Evolutionary conservation across 148 eudicot species (phyloP), one percentile per base, ranked within the genome.

Genomic region (Rhododendron ovatum): DNA sequence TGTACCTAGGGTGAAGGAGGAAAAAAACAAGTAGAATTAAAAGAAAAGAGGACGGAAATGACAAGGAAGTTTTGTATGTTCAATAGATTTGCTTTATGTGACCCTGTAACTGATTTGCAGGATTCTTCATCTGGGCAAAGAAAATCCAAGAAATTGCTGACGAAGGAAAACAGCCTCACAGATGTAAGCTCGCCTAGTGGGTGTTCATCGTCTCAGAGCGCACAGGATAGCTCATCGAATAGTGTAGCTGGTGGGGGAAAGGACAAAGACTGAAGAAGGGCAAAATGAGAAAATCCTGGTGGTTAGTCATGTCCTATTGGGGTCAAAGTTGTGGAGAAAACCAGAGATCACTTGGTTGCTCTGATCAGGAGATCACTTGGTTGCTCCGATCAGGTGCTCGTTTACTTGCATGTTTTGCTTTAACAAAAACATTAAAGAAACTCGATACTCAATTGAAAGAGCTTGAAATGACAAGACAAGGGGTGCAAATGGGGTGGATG

Each of bases 181-280:
- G 88, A 86, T 78, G 87, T 50, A 74, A 89, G 88, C 86, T 89
- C 90, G 59, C 87, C 92, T 22, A 90, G 91, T 78, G 88, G 89
- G 86, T 91, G 91, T 89, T 92, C 91, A 28, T 92, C 92, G 6
- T 85, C 91, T 55, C 87, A 22, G 78, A 88, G 91, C 41, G 81
- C 87, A 74, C 92, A 88, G 18, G 89, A 87, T 33, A 75, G 87
- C 83, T 91, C 94, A 65, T 91, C 94, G 53, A 91, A 88, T 85
- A 89, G 94, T n/a, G 87, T 92, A 37, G 86, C 83, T 86, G 91
- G 94, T 51, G 91, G 90, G 41, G 83, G 81, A 51, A 89, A 87
- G 76, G 43, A 82, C 20, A 84, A 88, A 53, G 87, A 85, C 50
- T 86, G 87, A 91, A 39, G 86, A 53, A 35, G 63, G 22, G 39